Base-by-base conservation (phyloP, 805 yeast species). In the Saturnispora bothae region DNA sequence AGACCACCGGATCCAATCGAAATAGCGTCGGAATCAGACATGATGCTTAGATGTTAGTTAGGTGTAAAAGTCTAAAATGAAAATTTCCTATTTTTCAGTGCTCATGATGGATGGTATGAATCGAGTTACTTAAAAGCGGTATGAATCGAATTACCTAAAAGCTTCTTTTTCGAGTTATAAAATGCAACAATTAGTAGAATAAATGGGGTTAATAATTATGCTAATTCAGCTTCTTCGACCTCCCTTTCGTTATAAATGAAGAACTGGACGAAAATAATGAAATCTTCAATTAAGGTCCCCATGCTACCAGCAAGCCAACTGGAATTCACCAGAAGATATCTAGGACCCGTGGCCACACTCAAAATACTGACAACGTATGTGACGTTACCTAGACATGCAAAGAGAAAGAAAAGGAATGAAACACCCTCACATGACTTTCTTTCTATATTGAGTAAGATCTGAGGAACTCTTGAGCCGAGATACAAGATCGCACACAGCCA, bases 341-440 rank as follows among this genome's bases (percentile, higher is more conserved):
- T 67, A 51, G 68, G 65, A 38, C 84, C 78, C 34, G 78, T 64
- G 46, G 85, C 83, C 30, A 83, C 78, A 32, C 82, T 73, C 35
- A 89, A 63, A 38, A 89, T 89, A 9, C 94, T 81, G 12, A 83
- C 70, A 29, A 92, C 95, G 50, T 86, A 92, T 1, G 96, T 84
- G 52, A 83, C 65, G 56, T 89, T 92, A 33, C 98, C 98, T 40
- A 89, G 64, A 57, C 96, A 86, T 16, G 98, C 97, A 67, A 92
- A 89, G 17, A 92, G 63, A 61, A 89, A 89, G 60, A 92, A 89
- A 68, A 89, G 68, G 53, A 92, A 84, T 9, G 95, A 84, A 34
- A 89, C 83, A 18, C 97, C 97, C 44, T 92, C 97, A 56, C 96
- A 86, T 2, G 94, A 81, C 60, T 86, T 88, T 53, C 96, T 71